Evolutionary conservation across 352 stramenopile species (phyloP).

Genomic region (Plasmopara viticola): DNA sequence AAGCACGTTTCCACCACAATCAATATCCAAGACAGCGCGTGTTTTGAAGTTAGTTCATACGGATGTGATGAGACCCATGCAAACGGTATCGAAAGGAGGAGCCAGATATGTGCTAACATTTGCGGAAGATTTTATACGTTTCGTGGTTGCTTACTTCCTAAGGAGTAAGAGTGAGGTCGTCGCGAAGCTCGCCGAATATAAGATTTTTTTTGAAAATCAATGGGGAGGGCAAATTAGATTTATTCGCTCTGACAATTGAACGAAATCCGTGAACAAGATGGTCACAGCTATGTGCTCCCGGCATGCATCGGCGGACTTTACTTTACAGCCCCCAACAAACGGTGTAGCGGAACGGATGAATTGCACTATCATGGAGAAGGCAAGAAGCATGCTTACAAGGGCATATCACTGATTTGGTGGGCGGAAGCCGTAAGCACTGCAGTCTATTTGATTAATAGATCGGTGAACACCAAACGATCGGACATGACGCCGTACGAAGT

Average conservation of each 20-base stretch:
- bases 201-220: neutral
- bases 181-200: neutral
- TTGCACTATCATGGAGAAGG: neutral
- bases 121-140: neutral
- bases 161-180: neutral
- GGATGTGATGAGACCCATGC: neutral
- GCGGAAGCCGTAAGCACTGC: neutral
- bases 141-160: neutral
- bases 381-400: neutral
- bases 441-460: neutral
- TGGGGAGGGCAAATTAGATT: neutral
- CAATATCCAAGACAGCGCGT: conserved; percentile 2
- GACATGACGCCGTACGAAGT: too few species aligned
- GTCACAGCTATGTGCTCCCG: neutral
- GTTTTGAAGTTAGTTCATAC: conserved; percentile 6
- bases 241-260: neutral
- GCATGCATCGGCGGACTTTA: neutral
- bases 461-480: neutral
- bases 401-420: neutral
- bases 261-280: neutral
- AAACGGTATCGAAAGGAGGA: conserved; percentile 3
- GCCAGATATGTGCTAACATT: neutral
- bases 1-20: neutral
- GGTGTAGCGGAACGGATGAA: conserved; percentile 1
- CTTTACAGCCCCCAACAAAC: too few species aligned